Conservation (phyloP, 306 rosid species). For the Alnus rubra region DNA sequence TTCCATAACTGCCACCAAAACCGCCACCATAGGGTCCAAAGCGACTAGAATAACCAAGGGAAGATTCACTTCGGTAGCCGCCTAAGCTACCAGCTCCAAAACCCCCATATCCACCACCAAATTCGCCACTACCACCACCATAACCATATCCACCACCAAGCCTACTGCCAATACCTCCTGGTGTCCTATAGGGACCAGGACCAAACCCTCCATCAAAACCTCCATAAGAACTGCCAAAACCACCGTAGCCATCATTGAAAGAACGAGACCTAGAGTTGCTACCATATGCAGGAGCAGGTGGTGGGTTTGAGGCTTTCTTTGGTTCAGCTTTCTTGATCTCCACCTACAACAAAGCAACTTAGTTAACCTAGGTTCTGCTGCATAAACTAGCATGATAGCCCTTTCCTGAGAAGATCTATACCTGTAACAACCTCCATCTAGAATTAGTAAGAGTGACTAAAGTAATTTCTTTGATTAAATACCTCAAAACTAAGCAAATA, state of each 20-base stretch:
- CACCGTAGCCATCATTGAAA: slow-evolving; percentile 59
- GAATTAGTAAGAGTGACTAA: slow-evolving; percentile 32
- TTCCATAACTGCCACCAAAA: slow-evolving; percentile 54
- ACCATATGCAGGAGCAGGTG: slow-evolving; percentile 59
- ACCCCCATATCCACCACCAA: slow-evolving; percentile 57
- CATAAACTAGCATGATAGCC: slow-evolving; percentile 39
- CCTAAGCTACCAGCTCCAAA: slow-evolving; percentile 65
- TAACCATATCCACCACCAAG: slow-evolving; percentile 61
- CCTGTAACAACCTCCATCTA: slow-evolving; percentile 52
- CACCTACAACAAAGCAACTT: slow-evolving; percentile 77
- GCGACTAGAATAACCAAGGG: slow-evolving; percentile 60
- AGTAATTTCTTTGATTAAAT: slow-evolving; percentile 2
- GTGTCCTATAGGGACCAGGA: slow-evolving; percentile 62
- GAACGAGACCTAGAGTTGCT: slow-evolving; percentile 68
- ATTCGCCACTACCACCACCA: slow-evolving; percentile 54
- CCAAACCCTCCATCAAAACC: slow-evolving; percentile 57
- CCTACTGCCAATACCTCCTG: slow-evolving; percentile 54
- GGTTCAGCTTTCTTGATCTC: slow-evolving; percentile 81
- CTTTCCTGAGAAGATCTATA: slow-evolving; percentile 39
- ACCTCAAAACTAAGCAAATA: slow-evolving; percentile 13
- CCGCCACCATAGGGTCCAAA: slow-evolving; percentile 61
- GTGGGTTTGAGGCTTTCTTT: slow-evolving; percentile 71
- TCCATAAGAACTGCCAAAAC: slow-evolving; percentile 56
- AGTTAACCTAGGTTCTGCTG: slow-evolving; percentile 53
- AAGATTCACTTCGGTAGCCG: slow-evolving; percentile 58